Evolutionary conservation across 2,329 filamentous ascomycete genomes (phyloP).

Genomic region (Microcyclosporella mali): DNA sequence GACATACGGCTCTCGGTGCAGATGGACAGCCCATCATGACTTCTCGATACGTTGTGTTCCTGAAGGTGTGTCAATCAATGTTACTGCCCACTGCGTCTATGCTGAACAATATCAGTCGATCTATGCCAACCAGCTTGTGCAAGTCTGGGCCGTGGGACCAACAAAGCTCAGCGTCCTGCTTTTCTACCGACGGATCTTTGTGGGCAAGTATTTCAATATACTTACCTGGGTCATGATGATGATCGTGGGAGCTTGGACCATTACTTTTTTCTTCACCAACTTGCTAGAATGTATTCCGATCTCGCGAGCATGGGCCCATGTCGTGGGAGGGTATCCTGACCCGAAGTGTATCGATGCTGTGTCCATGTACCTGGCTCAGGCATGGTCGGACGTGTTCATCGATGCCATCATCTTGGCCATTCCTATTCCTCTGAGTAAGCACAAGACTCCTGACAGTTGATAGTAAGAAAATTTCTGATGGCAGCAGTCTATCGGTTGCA

Average conservation of each 20-base stretch:
- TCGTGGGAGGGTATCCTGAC: neutral
- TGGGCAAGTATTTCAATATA: neutral
- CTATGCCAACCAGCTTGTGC: neutral
- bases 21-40: neutral
- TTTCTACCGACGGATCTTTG: neutral
- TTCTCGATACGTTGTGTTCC: neutral
- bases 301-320: neutral
- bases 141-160: neutral
- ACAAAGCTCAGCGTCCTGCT: neutral
- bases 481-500: neutral
- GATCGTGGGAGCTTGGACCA: neutral
- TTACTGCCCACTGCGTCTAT: too few relatives aligned
- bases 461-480: too few relatives aligned
- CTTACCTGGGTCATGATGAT: neutral
- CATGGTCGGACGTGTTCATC: neutral
- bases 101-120: neutral
- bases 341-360: neutral
- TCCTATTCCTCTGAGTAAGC: neutral
- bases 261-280: neutral
- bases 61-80: neutral
- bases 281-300: neutral
- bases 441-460: too few relatives aligned
- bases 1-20: neutral
- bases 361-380: neutral
- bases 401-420: conserved; percentile 1